These are phyloP conservation scores for Sporobolomyces phaffii DNA, from an alignment of 768 basidiomycete species.

Conservation along the genomic window DNA sequence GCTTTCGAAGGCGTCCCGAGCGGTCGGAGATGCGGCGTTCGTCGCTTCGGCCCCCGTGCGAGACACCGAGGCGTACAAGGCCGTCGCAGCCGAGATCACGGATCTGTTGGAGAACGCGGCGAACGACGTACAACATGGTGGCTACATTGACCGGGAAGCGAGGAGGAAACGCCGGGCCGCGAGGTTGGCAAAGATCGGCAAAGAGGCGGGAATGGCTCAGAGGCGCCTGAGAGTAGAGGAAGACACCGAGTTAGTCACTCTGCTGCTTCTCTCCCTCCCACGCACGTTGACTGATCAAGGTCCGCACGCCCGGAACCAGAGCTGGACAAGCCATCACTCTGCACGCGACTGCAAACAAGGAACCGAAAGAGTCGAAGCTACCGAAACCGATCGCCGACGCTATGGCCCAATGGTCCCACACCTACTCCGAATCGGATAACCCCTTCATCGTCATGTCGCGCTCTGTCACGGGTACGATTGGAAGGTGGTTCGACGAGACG, in stretches of 20 bases:
- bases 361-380: conserved; percentile 73
- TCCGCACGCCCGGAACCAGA: not conserved
- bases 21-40: conserved; percentile 76
- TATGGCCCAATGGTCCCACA: conserved; percentile 48
- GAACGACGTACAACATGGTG: conserved; percentile 83
- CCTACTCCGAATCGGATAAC: conserved; percentile 89
- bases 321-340: conserved; percentile 80
- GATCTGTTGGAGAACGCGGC: conserved; percentile 93
- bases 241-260: conserved; percentile 70
- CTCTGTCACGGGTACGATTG: conserved; percentile 73
- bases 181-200: conserved; percentile 78
- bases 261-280: not conserved
- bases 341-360: conserved; percentile 71
- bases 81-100: conserved; percentile 74
- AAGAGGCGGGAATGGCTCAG: conserved; percentile 56
- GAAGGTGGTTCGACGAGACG: conserved; percentile 84
- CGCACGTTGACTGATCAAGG: not conserved
- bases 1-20: conserved; percentile 79
- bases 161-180: conserved; percentile 71
- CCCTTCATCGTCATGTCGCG: conserved; percentile 75
- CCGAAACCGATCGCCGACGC: conserved; percentile 34
- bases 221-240: conserved; percentile 54
- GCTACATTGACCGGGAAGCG: conserved; percentile 68
- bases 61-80: conserved; percentile 90
- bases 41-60: conserved; percentile 94